Percentiles rank a stretch among this genome's conserved stretches.
Evolutionary conservation across 805 yeast species (phyloP).

Genomic region (Dipodascus albidus): DNA sequence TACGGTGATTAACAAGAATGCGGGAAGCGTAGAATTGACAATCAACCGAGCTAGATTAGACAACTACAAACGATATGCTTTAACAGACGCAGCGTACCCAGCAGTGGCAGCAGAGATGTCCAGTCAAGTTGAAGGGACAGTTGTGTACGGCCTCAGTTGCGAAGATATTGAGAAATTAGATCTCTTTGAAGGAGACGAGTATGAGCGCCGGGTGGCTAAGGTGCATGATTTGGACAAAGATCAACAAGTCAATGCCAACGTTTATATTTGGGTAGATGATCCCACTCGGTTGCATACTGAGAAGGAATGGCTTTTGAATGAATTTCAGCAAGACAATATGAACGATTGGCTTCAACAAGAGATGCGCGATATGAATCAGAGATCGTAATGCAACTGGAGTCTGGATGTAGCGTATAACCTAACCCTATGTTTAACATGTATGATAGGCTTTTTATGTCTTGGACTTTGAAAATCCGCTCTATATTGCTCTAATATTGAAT

Average conservation of each 20-base stretch:
- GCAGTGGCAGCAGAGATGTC: conserved; percentile 7
- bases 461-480: too few species aligned
- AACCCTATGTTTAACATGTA: too few species aligned
- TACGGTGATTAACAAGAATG: conserved; percentile 13
- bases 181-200: conserved; percentile 20
- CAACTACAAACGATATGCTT: conserved; percentile 11
- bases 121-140: conserved; percentile 12
- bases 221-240: conserved; percentile 9
- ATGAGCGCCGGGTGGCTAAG: conserved; percentile 9
- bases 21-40: conserved; percentile 2
- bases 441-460: too few species aligned
- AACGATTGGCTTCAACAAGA: neutral
- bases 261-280: conserved; percentile 15
- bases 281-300: conserved; percentile 5
- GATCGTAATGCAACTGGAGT: neutral
- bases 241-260: conserved; percentile 6
- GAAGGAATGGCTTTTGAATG: conserved; percentile 16
- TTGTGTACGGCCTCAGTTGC: conserved; percentile 11
- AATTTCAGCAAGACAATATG: conserved; percentile 8
- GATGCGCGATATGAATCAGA: neutral
- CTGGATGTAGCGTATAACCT: neutral
- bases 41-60: conserved; percentile 12
- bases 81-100: conserved; percentile 17
- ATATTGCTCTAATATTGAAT: too few species aligned
- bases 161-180: conserved; percentile 15